phyloP scores from a whole-genome alignment of 1,284 basidiomycete species.

The Cryptococcus sp. region DNA sequence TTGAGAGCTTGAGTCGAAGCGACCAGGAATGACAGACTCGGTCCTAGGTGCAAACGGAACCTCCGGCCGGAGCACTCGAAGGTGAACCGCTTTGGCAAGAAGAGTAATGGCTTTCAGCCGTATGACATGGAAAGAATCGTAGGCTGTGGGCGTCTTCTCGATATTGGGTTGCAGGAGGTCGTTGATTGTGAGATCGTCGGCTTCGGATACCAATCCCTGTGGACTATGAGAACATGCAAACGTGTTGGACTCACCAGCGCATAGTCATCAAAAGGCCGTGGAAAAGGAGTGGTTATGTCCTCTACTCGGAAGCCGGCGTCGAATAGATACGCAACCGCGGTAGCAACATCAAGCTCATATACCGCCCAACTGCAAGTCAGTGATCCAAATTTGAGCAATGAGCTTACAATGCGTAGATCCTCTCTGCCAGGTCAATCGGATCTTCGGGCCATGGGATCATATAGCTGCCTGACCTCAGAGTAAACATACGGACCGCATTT shows the following conservation, averaged over 20 bases:
- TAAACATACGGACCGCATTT: slow-evolving; percentile 26
- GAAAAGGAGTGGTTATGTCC: slow-evolving; percentile 38
- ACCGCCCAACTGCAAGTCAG: slow-evolving; percentile 36
- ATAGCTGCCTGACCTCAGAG: slow-evolving; percentile 25
- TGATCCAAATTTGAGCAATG: not conserved
- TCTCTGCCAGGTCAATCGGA: slow-evolving; percentile 27
- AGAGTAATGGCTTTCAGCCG: slow-evolving; percentile 32
- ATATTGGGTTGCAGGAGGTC: slow-evolving; percentile 14
- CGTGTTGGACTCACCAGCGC: no score
- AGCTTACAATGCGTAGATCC: slow-evolving; percentile 31
- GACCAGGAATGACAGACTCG: not conserved
- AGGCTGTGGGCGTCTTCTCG: not conserved
- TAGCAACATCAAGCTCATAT: slow-evolving; percentile 37
- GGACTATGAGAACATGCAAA: slow-evolving; percentile 17
- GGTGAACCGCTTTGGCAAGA: slow-evolving; percentile 19
- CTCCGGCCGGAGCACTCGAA: slow-evolving; percentile 26
- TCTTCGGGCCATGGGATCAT: slow-evolving; percentile 29
- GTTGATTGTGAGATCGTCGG: slow-evolving; percentile 26
- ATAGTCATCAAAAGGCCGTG: slow-evolving; percentile 4
- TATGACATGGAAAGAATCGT: slow-evolving; percentile 24
- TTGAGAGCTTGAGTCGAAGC: not conserved
- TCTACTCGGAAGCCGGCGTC: slow-evolving; percentile 32
- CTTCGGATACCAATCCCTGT: slow-evolving; percentile 22
- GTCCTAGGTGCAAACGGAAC: slow-evolving; percentile 4
- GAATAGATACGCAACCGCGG: slow-evolving; percentile 37